phyloP scores from a whole-genome alignment of 352 stramenopile species.

The Phytophthora sp. region DNA sequence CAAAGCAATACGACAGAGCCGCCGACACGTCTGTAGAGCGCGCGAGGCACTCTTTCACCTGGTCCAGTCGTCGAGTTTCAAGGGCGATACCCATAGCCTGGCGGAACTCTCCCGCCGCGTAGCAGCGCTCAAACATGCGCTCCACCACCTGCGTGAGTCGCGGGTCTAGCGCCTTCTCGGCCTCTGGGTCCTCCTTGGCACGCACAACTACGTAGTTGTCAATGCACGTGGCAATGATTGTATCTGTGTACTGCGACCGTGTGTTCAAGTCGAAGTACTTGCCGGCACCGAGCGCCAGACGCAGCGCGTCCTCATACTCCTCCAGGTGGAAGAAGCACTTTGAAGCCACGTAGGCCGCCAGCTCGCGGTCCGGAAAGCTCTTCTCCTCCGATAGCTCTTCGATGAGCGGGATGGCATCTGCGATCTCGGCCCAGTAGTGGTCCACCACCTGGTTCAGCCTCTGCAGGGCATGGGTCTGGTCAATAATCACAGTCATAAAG shows the following conservation, averaged over 20 bases:
- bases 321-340: conserved; percentile 99
- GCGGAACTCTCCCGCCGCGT: conserved; percentile 92
- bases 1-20: conserved; percentile 93
- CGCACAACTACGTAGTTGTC: conserved; percentile 96
- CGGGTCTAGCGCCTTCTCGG: conserved; percentile 83
- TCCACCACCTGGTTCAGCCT: conserved; percentile 94
- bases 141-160: conserved; percentile 96
- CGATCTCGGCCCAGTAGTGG: conserved; percentile 94
- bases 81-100: conserved; percentile 98
- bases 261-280: conserved; percentile 95
- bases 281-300: conserved; percentile 95
- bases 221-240: conserved; percentile 97
- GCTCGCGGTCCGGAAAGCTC: conserved; percentile 88
- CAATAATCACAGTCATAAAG: conserved; percentile 9
- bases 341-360: conserved; percentile 92
- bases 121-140: conserved; percentile 98
- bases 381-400: conserved; percentile 95
- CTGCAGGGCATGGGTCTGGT: conserved; percentile 88
- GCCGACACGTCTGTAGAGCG: conserved; percentile 74
- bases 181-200: conserved; percentile 74
- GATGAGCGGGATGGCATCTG: conserved; percentile 91
- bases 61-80: conserved; percentile 93
- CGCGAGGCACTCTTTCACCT: conserved; percentile 92
- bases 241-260: conserved; percentile 97
- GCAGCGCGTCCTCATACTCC: conserved; percentile 95